These are phyloP conservation scores for Lasiosphaeria ovina DNA, from an alignment of 495 filamentous ascomycete species.

Conservation along the genomic window DNA sequence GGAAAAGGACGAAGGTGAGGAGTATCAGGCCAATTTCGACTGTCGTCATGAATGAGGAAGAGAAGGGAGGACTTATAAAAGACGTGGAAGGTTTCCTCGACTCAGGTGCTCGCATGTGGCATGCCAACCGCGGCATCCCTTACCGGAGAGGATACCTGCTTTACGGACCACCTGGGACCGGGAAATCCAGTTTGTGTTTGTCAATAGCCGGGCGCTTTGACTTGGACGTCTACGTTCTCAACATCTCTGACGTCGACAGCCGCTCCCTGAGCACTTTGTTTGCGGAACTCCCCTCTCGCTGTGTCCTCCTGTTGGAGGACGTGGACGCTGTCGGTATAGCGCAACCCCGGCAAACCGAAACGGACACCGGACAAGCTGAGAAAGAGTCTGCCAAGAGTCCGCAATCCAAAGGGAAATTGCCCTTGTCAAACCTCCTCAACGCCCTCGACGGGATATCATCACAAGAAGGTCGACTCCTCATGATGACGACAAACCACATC, in stretches of 20 bases:
- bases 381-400: no score
- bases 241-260: constrained; percentile 34
- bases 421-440: no score
- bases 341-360: no score
- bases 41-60: no score
- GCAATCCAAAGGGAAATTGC: no score
- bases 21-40: no score
- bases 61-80: no score
- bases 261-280: constrained; percentile 9
- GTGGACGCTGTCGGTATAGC: constrained; percentile 41
- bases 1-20: no score
- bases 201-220: constrained; percentile 45
- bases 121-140: constrained; percentile 48
- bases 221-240: constrained; percentile 47
- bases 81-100: no score
- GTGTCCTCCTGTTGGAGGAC: constrained; percentile 51
- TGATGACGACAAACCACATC: constrained; percentile 73
- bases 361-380: no score
- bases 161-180: constrained; percentile 49
- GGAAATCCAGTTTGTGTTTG: constrained; percentile 53
- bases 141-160: no score
- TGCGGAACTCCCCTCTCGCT: constrained; percentile 38
- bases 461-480: constrained; percentile 65
- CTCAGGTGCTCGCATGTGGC: constrained; percentile 12
- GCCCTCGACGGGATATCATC: constrained; percentile 67